Evolutionary conservation across 2,329 filamentous ascomycete species (phyloP).

Genomic region (Amylocarpus encephaloides): DNA sequence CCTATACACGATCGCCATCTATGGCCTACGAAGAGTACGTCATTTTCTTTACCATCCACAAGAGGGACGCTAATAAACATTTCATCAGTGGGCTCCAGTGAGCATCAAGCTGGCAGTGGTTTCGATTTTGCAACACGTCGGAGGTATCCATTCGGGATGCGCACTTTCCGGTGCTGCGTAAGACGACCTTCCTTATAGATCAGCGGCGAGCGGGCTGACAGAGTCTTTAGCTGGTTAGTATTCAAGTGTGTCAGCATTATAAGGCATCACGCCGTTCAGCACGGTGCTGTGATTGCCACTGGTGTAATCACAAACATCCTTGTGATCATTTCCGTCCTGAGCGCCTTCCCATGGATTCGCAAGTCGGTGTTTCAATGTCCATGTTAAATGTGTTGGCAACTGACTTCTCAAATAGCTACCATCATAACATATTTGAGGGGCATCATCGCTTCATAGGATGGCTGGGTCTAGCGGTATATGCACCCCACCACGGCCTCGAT

Average conservation of each 20-base stretch:
- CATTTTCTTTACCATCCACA: neutral
- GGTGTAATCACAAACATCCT: constrained; percentile 36
- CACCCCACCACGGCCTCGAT: neutral
- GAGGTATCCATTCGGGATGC: constrained; percentile 37
- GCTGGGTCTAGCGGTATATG: constrained; percentile 34
- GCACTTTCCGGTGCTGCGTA: constrained; percentile 36
- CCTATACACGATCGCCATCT: constrained; percentile 35
- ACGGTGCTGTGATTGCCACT: constrained; percentile 33
- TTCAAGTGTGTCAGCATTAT: constrained; percentile 37
- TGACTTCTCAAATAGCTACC: constrained; percentile 29
- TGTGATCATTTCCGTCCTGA: constrained; percentile 35
- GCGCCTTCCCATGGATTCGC: constrained; percentile 37
- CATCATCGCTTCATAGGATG: constrained; percentile 39
- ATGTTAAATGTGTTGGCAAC: constrained; percentile 2
- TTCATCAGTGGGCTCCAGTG: constrained; percentile 34
- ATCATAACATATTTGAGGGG: constrained; percentile 38
- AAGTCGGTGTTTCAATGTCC: constrained; percentile 31
- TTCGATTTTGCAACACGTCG: constrained; percentile 37
- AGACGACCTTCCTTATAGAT: constrained; percentile 3
- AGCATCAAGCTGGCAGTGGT: constrained; percentile 33
- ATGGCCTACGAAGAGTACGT: constrained; percentile 34
- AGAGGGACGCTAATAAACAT: constrained; percentile 5
- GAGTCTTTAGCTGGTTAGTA: constrained; percentile 32
- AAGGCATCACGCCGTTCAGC: constrained; percentile 30
- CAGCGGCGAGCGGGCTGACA: constrained; percentile 9